Evolutionary conservation across 2,329 filamentous ascomycete genomes (phyloP).

Genomic region (Mycosphaerella arachidis): DNA sequence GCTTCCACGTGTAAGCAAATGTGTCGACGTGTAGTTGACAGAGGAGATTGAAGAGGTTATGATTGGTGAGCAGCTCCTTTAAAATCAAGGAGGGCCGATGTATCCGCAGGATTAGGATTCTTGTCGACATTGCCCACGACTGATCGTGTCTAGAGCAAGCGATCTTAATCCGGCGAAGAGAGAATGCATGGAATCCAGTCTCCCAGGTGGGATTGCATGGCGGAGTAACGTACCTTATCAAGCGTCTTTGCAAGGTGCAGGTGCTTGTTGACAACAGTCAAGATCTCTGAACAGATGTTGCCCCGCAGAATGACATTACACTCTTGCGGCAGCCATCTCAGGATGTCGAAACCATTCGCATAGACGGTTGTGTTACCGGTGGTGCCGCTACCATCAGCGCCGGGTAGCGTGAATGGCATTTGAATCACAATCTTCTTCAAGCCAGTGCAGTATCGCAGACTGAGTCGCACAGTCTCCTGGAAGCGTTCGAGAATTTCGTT

Average conservation of each 20-base stretch:
- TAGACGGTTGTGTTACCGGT: slow-evolving; percentile 41
- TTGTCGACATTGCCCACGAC: background rate
- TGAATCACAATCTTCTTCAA: slow-evolving; percentile 40
- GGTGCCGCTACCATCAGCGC: slow-evolving; percentile 29
- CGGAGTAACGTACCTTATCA: slow-evolving; percentile 37
- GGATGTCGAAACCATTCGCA: slow-evolving; percentile 45
- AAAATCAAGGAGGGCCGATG: background rate
- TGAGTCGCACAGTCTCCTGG: slow-evolving; percentile 43
- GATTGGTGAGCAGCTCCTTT: background rate
- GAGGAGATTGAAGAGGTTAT: background rate
- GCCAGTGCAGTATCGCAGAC: slow-evolving; percentile 44
- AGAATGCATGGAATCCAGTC: background rate
- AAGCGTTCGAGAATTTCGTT: slow-evolving; percentile 46
- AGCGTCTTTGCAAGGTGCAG: slow-evolving; percentile 37
- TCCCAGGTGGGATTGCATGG: background rate
- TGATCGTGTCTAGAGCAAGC: background rate
- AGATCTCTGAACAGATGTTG: slow-evolving; percentile 37
- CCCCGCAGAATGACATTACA: slow-evolving; percentile 40
- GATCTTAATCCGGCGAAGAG: background rate
- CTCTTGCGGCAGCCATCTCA: slow-evolving; percentile 43
- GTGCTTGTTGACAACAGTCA: slow-evolving; percentile 41
- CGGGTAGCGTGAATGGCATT: slow-evolving; percentile 33
- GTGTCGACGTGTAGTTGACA: background rate
- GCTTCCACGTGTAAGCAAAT: slow-evolving; percentile 23
- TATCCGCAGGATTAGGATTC: background rate